Evolutionary conservation across 352 stramenopile species (phyloP), one percentile per base, ranked within the genome.

Genomic region (Phytophthora pinifolia): DNA sequence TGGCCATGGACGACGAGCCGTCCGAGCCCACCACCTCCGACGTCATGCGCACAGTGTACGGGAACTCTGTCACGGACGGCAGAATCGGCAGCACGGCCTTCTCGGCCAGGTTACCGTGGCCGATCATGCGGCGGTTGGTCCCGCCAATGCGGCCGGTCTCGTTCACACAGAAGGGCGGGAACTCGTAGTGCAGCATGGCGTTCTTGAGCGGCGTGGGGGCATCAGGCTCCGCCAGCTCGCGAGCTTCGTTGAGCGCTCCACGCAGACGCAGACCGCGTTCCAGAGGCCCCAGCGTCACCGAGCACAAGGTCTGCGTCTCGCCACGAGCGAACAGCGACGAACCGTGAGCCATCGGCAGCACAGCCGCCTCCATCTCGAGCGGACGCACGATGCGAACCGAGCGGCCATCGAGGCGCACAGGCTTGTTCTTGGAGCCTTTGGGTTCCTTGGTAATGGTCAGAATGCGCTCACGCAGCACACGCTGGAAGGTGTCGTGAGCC

Each of bases 161-260:
- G 38, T 98, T 98, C 12, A 99, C 96, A 58, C 86, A 97, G 74
- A 98, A 99, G 1, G 96, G 91, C 9, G 97, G 96, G 73, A 99
- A 99, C 58, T 99, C 92, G 60, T 99, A 99, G 73, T 99, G 96
- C 54, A 99, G 77, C 73, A 99, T 99, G 48, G 83, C 82, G 51
- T 92, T 74, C 57, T 94, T 91, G 32, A 86, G 46, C 25, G 66
- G 51, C n/a, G 50, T 43, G 43, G 54, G 47, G 34, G 22, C 45
- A 44, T 69, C 56, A 45, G 71, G 53, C 17, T 88, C 73, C 27
- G 38, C 44, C 27, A 56, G 46, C 20, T 79, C 68, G 15, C 65
- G 61, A 20, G 67, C 69, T 42, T 88, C 72, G 30, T 79, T 55
- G 9, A 81, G 57, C 14, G 81, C 73, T 45, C 75, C 83, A 39